These are phyloP conservation scores for Magnusiomyces paraingens DNA, from an alignment of 1,139 yeast genomes.

Conservation along the genomic window DNA sequence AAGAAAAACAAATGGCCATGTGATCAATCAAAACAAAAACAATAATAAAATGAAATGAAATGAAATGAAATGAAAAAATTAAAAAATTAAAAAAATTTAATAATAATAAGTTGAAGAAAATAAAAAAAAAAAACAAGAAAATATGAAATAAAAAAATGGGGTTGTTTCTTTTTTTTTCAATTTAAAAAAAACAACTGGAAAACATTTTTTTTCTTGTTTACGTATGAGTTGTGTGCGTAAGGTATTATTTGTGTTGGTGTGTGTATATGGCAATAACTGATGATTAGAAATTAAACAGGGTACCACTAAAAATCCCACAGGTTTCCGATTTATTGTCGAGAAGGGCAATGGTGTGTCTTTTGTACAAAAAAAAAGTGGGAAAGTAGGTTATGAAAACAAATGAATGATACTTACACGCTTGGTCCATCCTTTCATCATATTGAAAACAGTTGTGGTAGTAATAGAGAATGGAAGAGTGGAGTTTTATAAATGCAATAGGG, in stretches of 20 bases:
- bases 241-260: not conserved
- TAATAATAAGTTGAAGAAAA: too few relatives aligned
- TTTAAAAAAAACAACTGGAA: too few relatives aligned
- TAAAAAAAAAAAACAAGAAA: not conserved
- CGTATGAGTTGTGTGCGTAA: not conserved
- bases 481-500: too few relatives aligned
- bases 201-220: too few relatives aligned
- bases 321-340: not conserved
- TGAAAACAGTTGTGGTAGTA: slow-evolving; percentile 4
- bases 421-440: slow-evolving; percentile 38
- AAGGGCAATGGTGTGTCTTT: too few relatives aligned
- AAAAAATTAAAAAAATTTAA: not conserved
- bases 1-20: too few relatives aligned
- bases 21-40: not conserved
- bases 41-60: not conserved
- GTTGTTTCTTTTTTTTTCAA: too few relatives aligned
- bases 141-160: not conserved
- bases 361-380: not conserved
- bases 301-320: not conserved
- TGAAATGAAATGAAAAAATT: not conserved
- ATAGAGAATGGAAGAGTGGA: not conserved
- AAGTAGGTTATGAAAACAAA: not conserved
- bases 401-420: slow-evolving; percentile 27
- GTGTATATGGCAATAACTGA: not conserved
- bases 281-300: not conserved